Evolutionary conservation across 768 basidiomycete species (phyloP).

Genomic region (Clitopilus passeckerianus): DNA sequence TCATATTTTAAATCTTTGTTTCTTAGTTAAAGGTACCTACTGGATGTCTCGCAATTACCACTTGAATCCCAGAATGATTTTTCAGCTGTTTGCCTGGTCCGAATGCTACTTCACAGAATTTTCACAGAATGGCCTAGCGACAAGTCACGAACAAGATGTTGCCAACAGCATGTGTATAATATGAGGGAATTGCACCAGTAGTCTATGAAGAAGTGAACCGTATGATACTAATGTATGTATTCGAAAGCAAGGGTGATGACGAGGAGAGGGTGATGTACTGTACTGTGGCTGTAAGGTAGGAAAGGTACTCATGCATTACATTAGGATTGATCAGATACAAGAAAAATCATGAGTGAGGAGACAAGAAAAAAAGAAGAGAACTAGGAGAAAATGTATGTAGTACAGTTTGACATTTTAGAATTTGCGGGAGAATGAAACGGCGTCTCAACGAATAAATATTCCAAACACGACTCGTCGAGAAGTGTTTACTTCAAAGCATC

Average conservation of each 20-base stretch:
- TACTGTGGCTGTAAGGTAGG: neutral
- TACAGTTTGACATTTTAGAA: neutral
- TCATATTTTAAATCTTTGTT: neutral
- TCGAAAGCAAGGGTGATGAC: neutral
- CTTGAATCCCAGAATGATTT: no score
- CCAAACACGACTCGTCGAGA: neutral
- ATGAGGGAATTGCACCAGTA: neutral
- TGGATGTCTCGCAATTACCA: no score
- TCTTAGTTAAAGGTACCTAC: neutral
- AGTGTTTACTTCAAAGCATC: slow-evolving; percentile 12
- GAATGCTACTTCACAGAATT: no score
- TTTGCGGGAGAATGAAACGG: neutral
- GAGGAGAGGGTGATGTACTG: neutral
- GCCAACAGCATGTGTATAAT: neutral
- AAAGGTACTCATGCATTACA: neutral
- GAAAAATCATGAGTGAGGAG: neutral
- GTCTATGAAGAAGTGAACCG: neutral
- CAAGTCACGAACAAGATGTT: neutral
- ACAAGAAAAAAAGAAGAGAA: neutral
- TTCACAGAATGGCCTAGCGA: no score
- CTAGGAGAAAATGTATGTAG: neutral
- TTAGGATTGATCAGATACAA: neutral
- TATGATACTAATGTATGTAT: neutral
- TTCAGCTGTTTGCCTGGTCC: no score
- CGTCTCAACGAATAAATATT: neutral